Percentiles rank a stretch among this genome's conserved stretches.
Conservation (phyloP, 441 rosid genomes). For the Adansonia grandidieri region DNA sequence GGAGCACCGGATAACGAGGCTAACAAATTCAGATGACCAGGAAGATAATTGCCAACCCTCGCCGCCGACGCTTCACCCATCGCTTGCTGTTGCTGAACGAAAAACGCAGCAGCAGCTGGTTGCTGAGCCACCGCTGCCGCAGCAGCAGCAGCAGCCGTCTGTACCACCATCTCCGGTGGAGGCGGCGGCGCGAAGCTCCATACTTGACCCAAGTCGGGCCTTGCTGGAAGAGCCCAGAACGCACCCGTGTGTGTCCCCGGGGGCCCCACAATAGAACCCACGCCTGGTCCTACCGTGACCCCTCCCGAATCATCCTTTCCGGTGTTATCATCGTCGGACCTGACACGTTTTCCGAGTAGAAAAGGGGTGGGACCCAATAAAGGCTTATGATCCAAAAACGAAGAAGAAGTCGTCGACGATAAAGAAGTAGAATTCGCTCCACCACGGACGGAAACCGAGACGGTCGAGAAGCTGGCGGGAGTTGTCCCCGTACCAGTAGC, state of each 20-base stretch:
- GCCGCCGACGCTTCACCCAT: constrained; percentile 98
- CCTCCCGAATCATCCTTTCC: constrained; percentile 51
- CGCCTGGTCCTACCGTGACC: constrained; percentile 39
- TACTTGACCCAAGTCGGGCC: constrained; percentile 70
- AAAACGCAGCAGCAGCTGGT: constrained; percentile 60
- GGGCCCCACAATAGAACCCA: constrained; percentile 61
- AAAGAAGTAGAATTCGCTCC: constrained; percentile 54
- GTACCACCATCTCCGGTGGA: constrained; percentile 63
- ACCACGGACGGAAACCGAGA: constrained; percentile 64
- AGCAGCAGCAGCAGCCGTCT: constrained; percentile 26
- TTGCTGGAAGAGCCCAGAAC: constrained; percentile 83
- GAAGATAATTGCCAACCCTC: constrained; percentile 86
- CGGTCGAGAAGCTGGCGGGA: constrained; percentile 83
- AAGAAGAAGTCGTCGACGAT: constrained; percentile 38
- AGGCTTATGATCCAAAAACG: constrained; percentile 69
- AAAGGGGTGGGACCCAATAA: constrained; percentile 65
- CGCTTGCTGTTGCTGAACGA: constrained; percentile 75
- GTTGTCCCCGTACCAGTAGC: constrained; percentile 96
- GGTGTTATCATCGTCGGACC: constrained; percentile 63
- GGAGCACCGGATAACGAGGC: constrained; percentile 88
- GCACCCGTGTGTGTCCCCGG: constrained; percentile 48
- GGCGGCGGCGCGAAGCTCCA: constrained; percentile 75
- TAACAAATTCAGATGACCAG: constrained; percentile 88
- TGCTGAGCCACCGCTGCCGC: constrained; percentile 47
- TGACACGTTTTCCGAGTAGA: constrained; percentile 78